Evolutionary conservation across 2,329 filamentous ascomycete species (phyloP).

Genomic region (Colletotrichum sp.): DNA sequence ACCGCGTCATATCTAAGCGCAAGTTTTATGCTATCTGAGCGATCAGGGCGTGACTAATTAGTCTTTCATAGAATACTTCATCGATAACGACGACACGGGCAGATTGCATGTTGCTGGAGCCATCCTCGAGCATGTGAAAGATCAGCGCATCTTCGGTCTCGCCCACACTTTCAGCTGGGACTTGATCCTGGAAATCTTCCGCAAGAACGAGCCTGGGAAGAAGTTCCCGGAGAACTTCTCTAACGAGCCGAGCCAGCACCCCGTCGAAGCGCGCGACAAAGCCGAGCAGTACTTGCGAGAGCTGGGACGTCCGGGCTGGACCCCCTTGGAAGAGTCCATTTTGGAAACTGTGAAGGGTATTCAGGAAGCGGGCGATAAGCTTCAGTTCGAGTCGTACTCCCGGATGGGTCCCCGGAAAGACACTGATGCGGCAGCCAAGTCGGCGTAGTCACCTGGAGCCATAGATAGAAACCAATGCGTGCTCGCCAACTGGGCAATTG

Average conservation of each 20-base stretch:
- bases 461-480: neutral
- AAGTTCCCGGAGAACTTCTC: constrained; percentile 27
- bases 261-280: neutral
- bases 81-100: constrained; percentile 54
- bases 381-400: neutral
- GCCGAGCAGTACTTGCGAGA: neutral
- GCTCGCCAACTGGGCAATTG: no score
- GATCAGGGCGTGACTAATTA: neutral
- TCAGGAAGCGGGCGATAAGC: neutral
- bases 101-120: constrained; percentile 57
- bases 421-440: neutral
- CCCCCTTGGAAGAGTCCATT: neutral
- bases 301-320: neutral
- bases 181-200: constrained; percentile 34
- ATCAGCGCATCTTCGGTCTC: constrained; percentile 59
- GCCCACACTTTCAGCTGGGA: constrained; percentile 52
- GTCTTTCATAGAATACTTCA: constrained; percentile 40
- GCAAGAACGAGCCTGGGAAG: constrained; percentile 22
- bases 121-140: constrained; percentile 46
- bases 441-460: neutral
- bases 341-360: neutral
- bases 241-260: neutral
- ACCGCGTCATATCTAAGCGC: neutral
- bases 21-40: neutral
- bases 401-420: neutral